A percentile compares a stretch with the other conserved stretches of the same genome.
These are phyloP conservation scores for Aspergillus neotritici DNA, from an alignment of 2,329 filamentous ascomycete species.

Conservation along the genomic window DNA sequence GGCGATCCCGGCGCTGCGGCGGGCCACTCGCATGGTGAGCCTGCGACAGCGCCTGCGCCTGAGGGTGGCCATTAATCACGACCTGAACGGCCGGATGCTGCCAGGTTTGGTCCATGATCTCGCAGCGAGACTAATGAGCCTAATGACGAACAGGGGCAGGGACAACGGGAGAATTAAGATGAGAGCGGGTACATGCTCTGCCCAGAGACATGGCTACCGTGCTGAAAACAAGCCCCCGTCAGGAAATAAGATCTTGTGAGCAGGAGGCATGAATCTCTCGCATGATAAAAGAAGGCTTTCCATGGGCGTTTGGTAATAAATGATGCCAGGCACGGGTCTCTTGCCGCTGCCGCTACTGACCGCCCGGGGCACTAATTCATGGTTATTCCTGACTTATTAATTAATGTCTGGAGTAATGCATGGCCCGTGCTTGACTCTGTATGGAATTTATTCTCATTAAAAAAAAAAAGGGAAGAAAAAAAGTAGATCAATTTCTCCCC, in stretches of 20 bases:
- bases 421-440: conserved; percentile 10
- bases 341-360: conserved; percentile 21
- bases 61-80: conserved; percentile 35
- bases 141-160: conserved; percentile 18
- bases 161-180: conserved; percentile 16
- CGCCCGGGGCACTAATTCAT: conserved; percentile 20
- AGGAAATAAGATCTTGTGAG: conserved; percentile 7
- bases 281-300: background rate
- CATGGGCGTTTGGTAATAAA: conserved; percentile 17
- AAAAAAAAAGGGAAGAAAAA: conserved; percentile 16
- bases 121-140: conserved; percentile 17
- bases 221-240: conserved; percentile 11
- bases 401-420: too few species aligned
- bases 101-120: conserved; percentile 38
- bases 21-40: conserved; percentile 22
- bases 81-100: conserved; percentile 36
- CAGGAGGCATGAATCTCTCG: too few species aligned
- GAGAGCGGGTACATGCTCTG: conserved; percentile 23
- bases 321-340: conserved; percentile 21
- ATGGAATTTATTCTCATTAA: conserved; percentile 1
- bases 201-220: conserved; percentile 31
- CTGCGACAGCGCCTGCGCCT: conserved; percentile 23
- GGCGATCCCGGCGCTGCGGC: conserved; percentile 25
- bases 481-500: background rate
- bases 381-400: conserved; percentile 1